Conservation (phyloP, 1,284 basidiomycete species). For the Ustilago trichophora region DNA sequence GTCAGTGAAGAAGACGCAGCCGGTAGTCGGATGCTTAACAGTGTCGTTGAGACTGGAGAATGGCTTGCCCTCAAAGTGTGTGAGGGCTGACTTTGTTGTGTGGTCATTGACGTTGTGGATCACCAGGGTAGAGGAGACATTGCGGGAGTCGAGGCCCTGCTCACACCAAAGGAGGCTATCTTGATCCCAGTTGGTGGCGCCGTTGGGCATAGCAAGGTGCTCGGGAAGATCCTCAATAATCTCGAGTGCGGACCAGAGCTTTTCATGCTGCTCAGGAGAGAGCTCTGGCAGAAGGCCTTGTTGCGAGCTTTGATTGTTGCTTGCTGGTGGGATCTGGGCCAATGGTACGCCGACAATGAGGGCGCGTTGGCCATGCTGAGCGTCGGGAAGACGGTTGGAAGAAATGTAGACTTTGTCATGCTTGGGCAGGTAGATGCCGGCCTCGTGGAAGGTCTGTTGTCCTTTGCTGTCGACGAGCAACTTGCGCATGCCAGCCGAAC, state of each 20-base stretch:
- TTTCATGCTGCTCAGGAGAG: constrained; percentile 12
- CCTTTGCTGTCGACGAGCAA: constrained; percentile 22
- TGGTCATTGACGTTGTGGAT: constrained; percentile 19
- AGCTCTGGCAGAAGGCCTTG: constrained; percentile 17
- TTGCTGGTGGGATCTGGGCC: constrained; percentile 10
- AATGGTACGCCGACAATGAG: constrained; percentile 26
- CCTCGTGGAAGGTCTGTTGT: constrained; percentile 46
- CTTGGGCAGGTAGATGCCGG: constrained; percentile 37
- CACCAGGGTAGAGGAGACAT: constrained; percentile 28
- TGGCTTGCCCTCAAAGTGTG: constrained; percentile 22
- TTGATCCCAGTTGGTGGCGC: constrained; percentile 39
- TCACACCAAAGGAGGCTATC: constrained; percentile 48
- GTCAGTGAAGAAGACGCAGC: constrained; percentile 49
- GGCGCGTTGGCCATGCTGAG: constrained; percentile 20
- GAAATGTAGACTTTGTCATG: constrained; percentile 41
- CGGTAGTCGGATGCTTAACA: constrained; percentile 39
- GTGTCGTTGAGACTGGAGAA: constrained; percentile 53
- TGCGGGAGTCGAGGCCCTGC: constrained; percentile 30
- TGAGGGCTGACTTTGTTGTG: constrained; percentile 9
- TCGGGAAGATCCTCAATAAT: constrained; percentile 18
- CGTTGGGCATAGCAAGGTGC: constrained; percentile 37
- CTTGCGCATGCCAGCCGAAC: constrained; percentile 22
- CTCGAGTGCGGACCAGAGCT: constrained; percentile 26
- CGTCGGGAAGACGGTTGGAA: constrained; percentile 26
- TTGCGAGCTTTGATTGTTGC: neutral